A percentile compares a stretch with the other conserved stretches of the same genome.
These are phyloP conservation scores for Colletotrichum nymphaeae DNA, from an alignment of 2,329 filamentous ascomycete species.

Conservation along the genomic window DNA sequence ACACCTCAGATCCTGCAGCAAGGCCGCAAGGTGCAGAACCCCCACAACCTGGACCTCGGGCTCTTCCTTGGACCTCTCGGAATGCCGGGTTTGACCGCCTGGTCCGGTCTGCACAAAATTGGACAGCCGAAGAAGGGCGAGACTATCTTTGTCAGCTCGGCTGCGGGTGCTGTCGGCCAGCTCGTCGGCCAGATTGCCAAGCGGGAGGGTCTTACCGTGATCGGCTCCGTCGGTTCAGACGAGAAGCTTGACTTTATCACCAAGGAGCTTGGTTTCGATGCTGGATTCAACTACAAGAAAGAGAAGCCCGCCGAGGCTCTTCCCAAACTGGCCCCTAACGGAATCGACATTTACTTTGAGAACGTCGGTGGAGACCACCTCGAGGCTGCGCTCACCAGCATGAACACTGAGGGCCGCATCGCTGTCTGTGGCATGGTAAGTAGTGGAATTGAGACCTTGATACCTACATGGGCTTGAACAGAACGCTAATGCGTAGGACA, in stretches of 20 bases:
- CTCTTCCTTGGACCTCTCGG: slow-evolving; percentile 78
- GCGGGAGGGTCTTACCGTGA: slow-evolving; percentile 80
- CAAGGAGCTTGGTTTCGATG: slow-evolving; percentile 63
- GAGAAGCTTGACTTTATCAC: slow-evolving; percentile 79
- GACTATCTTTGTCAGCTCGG: slow-evolving; percentile 85
- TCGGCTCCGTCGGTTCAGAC: slow-evolving; percentile 85
- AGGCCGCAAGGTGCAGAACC: slow-evolving; percentile 67
- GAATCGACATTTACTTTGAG: slow-evolving; percentile 77
- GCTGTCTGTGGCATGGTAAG: slow-evolving; percentile 74
- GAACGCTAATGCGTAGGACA: not conserved
- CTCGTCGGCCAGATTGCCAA: slow-evolving; percentile 89
- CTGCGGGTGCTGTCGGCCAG: slow-evolving; percentile 85
- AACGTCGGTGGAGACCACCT: slow-evolving; percentile 66
- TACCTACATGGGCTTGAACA: too few relatives aligned
- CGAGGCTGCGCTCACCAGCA: slow-evolving; percentile 54
- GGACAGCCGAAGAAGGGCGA: slow-evolving; percentile 73
- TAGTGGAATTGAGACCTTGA: too few relatives aligned
- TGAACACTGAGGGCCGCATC: slow-evolving; percentile 75
- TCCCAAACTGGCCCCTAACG: slow-evolving; percentile 77
- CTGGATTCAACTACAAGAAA: slow-evolving; percentile 89
- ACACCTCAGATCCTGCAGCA: slow-evolving; percentile 4
- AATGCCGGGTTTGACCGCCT: slow-evolving; percentile 73
- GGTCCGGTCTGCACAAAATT: slow-evolving; percentile 75
- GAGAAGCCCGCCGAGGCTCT: slow-evolving; percentile 78
- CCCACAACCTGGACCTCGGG: slow-evolving; percentile 71